Conservation (phyloP, 2,329 filamentous ascomycete species). For the Didymella lethalis region DNA sequence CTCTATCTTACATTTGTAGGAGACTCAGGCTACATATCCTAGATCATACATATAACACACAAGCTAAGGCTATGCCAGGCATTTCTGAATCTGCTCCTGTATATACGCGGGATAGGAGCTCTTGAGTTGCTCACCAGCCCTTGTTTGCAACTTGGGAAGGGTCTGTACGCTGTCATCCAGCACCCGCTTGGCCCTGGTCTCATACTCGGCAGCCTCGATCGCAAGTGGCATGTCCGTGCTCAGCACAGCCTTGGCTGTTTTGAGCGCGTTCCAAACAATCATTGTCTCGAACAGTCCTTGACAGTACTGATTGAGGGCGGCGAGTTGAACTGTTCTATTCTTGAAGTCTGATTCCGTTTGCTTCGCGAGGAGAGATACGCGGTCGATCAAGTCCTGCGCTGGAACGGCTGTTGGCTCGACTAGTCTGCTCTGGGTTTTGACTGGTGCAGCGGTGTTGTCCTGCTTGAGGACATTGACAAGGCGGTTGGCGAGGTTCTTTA, state of each 20-base stretch:
- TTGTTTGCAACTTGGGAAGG: conserved; percentile 16
- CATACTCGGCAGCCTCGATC: conserved; percentile 29
- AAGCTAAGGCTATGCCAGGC: conserved; percentile 2
- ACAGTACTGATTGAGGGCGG: conserved; percentile 15
- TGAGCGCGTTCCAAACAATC: conserved; percentile 56
- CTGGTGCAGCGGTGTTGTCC: conserved; percentile 29
- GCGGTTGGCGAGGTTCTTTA: conserved; percentile 51
- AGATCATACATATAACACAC: conserved; percentile 6
- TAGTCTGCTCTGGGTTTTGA: background rate
- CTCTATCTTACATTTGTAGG: conserved; percentile 12
- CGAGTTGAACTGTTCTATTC: background rate
- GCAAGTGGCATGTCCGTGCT: conserved; percentile 46
- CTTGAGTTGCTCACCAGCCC: conserved; percentile 4
- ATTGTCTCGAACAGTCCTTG: conserved; percentile 43
- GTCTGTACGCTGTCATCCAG: conserved; percentile 16
- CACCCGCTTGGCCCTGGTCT: conserved; percentile 21
- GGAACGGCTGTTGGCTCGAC: background rate
- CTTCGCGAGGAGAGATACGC: conserved; percentile 3
- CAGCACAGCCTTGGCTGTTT: conserved; percentile 52
- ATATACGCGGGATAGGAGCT: conserved; percentile 2
- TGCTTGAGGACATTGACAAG: conserved; percentile 49
- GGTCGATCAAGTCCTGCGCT: conserved; percentile 17
- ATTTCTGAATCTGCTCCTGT: conserved; percentile 6
- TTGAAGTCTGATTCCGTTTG: conserved; percentile 24
- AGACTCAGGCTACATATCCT: conserved; percentile 1